Evolutionary conservation across 148 eudicot species (phyloP), one percentile per base, ranked within the genome.

Genomic region (Selenicereus undatus): DNA sequence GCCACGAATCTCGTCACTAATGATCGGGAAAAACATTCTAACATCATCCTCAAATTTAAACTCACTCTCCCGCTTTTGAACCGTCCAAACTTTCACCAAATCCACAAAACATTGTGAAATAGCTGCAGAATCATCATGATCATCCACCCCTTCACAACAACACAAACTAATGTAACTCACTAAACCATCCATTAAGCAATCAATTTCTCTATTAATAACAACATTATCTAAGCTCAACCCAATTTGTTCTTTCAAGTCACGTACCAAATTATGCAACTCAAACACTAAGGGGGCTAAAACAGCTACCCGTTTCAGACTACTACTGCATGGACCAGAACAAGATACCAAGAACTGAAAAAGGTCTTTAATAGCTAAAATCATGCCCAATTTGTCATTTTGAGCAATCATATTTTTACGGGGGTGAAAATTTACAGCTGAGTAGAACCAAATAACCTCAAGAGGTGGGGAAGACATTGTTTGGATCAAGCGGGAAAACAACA

Each of bases 371-470:
- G 76, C 85, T 68, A 76, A 73, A 76, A 86, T 32, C 68, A 29
- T 54, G 8, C 73, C 85, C 29, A 71, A 35, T 45, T 72, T 81
- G 60, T 80, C 84, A 76, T 83, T 52, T 48, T 58, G 78, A 22
- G 43, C 64, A 65, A 54, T 81, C 14, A 71, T 13, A 39, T 71
- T 82, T 84, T 76, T 84, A 70, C 74, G 83, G 60, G 83, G 52
- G 32, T 89, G 93, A 74, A 86, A 90, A 66, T 89, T 88, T 62
- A 91, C 89, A 30, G 98, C 98, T 22, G 93, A 82, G 79, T 94
- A 89, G 75, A 94, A 94, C 98, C 97, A 94, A 56, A 87, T 86
- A 70, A 94, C 73, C 78, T 92, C 97, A 56, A 94, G 86, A 7
- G 98, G 95, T 21, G 98, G 98, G 27, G 93, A 93, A 35, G 85